Evolutionary conservation across 225 moss, liverwort and hornwort species (phyloP), one percentile per base, ranked within the genome.

Genomic region (Physcomitrium patens): DNA sequence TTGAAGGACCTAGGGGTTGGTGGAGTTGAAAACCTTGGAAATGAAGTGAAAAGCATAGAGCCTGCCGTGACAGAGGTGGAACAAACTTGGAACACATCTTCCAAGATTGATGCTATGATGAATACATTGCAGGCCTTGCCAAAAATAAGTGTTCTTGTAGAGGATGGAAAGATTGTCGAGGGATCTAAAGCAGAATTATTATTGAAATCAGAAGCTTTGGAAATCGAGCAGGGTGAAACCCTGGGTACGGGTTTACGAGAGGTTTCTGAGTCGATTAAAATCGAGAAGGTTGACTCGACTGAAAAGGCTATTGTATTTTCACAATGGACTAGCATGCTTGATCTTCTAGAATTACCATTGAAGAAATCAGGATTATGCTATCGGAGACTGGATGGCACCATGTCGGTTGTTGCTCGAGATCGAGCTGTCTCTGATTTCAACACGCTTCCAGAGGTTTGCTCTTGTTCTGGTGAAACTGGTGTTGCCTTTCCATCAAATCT

Each of bases 251-350:
- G 48, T 15, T 11, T 78, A 16, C n/a, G 45, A 10, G 66, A 59
- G 28, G 60, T 49, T 31, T 70, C 80, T 14, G 82, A 82, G 69
- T 63, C 67, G 11, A 67, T 4, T 42, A 57, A 62, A 15, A 79
- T 84, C 13, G 81, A 71, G 71, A 84, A 80, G 72, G 83, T 89
- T 55, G 82, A 91, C 3, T 90, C 92, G 22, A 99, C 99, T 44
- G 99, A 99, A 61, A 99, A 99, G 75, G 99, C 99, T 42, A 95
- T 99, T 50, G 99, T 99, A 9, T 99, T 99, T 67, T 99, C 99
- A 50, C 99, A 99, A 67, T 99, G 99, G 99, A 99, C 99, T 23
- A 95, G 99, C 83, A 99, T 99, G 99, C 83, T 99, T 18, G 99
- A 99, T 75, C 81, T 99, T 70, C 74, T 99, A 65, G 99, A 99